Percentiles rank a stretch among this genome's conserved stretches.
Evolutionary conservation across 208 protist genomes (phyloP).

Genomic region (Leishmania amazonensis): DNA sequence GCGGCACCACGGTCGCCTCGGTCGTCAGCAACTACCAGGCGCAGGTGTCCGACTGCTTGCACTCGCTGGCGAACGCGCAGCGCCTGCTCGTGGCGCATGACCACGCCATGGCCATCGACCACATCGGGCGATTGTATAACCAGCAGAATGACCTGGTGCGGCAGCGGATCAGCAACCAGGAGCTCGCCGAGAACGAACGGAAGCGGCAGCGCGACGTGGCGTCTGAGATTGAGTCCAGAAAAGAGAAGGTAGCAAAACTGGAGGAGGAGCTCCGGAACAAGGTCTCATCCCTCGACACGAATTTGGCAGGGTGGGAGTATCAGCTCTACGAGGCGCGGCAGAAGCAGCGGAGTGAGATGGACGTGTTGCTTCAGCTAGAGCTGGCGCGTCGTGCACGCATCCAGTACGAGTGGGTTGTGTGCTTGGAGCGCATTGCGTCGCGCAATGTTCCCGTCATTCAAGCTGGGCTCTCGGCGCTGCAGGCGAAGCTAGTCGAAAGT

Average conservation of each 20-base stretch:
- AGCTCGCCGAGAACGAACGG: constrained; percentile 47
- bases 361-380: constrained; percentile 55
- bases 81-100: constrained; percentile 83
- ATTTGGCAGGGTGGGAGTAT: constrained; percentile 82
- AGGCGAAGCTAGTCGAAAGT: constrained; percentile 18
- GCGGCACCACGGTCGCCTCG: constrained; percentile 45
- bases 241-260: constrained; percentile 46
- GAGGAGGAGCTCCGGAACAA: constrained; percentile 52
- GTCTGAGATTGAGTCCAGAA: constrained; percentile 42
- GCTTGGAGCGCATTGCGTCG: constrained; percentile 68
- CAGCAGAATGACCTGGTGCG: constrained; percentile 50
- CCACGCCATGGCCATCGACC: constrained; percentile 66
- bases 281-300: constrained; percentile 43
- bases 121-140: constrained; percentile 64
- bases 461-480: constrained; percentile 14
- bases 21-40: constrained; percentile 54
- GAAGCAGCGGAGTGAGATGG: constrained; percentile 41
- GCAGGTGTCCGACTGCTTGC: constrained; percentile 69
- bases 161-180: constrained; percentile 39
- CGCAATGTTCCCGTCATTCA: constrained; percentile 48
- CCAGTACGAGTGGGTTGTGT: constrained; percentile 69
- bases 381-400: constrained; percentile 44
- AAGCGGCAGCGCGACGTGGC: constrained; percentile 56
- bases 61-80: constrained; percentile 73
- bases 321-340: constrained; percentile 66